These are phyloP conservation scores for Alternaria triticina DNA, from an alignment of 2,329 filamentous ascomycete genomes.

Conservation along the genomic window DNA sequence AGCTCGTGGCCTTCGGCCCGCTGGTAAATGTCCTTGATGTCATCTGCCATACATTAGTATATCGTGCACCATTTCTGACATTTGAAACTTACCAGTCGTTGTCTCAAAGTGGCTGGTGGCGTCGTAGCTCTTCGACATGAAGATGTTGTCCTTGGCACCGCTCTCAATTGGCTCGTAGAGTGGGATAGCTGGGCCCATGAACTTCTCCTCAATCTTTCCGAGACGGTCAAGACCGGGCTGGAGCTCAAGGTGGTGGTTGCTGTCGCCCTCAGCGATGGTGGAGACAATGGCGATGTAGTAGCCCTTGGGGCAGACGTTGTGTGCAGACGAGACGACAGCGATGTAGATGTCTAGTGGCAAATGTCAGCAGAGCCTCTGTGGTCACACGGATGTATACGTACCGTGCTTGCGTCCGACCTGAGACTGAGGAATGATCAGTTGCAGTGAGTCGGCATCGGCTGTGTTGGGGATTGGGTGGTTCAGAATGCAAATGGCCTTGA, in stretches of 20 bases:
- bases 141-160: conserved; percentile 87
- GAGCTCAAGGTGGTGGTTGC: conserved; percentile 96
- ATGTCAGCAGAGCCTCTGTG: conserved; percentile 11
- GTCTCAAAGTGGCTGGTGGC: conserved; percentile 98
- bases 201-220: conserved; percentile 94
- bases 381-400: conserved; percentile 52
- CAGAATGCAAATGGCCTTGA: conserved; percentile 96
- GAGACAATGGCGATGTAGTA: conserved; percentile 99
- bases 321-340: conserved; percentile 90
- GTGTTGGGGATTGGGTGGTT: conserved; percentile 94
- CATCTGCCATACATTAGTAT: conserved; percentile 65
- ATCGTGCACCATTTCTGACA: not conserved
- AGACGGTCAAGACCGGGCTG: conserved; percentile 90
- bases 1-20: conserved; percentile 84
- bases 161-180: conserved; percentile 89
- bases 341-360: conserved; percentile 84
- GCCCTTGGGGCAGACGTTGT: conserved; percentile 98
- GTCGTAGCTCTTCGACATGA: conserved; percentile 98
- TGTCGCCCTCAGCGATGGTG: conserved; percentile 88
- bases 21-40: conserved; percentile 91
- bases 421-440: conserved; percentile 97
- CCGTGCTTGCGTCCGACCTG: conserved; percentile 97
- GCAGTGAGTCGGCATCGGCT: conserved; percentile 84
- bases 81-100: conserved; percentile 61
- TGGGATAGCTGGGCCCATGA: conserved; percentile 91